Evolutionary conservation across 257 asterid species (phyloP).

Genomic region (Verbascum thapsus): DNA sequence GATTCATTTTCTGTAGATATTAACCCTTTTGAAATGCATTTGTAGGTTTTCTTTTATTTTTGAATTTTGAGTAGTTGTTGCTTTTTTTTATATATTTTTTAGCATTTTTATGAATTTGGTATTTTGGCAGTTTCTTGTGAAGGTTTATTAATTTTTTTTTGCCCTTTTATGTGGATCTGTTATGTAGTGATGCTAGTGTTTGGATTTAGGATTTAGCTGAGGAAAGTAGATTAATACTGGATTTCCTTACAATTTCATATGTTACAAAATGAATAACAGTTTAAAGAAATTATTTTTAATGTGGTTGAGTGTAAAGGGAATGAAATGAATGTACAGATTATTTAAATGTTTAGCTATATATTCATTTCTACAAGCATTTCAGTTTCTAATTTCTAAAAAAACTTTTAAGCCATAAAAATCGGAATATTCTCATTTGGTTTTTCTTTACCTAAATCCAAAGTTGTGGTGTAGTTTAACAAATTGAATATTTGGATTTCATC

Average conservation of each 20-base stretch:
- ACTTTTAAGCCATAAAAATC: neutral
- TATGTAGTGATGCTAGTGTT: neutral
- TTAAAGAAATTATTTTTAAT: neutral
- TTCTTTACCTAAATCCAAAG: neutral
- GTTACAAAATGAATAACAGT: neutral
- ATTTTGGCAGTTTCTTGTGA: conserved; percentile 7
- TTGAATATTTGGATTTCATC: neutral
- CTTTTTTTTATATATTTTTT: neutral
- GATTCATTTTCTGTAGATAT: conserved; percentile 30
- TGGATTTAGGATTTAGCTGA: conserved; percentile 26
- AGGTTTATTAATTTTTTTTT: conserved; percentile 8
- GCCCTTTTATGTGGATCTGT: conserved; percentile 42
- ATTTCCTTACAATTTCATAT: neutral
- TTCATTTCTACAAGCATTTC: conserved; percentile 6
- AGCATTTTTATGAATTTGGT: conserved; percentile 20
- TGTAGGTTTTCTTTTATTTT: conserved; percentile 27
- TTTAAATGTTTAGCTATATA: neutral
- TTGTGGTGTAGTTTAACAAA: neutral
- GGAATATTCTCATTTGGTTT: neutral
- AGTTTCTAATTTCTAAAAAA: neutral
- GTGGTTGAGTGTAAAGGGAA: neutral
- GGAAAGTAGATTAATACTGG: neutral
- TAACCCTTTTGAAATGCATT: conserved; percentile 22
- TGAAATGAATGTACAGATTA: neutral
- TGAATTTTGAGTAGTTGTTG: conserved; percentile 6